Conservation (phyloP, 257 asterid genomes). For the Pogostemon cablin region DNA sequence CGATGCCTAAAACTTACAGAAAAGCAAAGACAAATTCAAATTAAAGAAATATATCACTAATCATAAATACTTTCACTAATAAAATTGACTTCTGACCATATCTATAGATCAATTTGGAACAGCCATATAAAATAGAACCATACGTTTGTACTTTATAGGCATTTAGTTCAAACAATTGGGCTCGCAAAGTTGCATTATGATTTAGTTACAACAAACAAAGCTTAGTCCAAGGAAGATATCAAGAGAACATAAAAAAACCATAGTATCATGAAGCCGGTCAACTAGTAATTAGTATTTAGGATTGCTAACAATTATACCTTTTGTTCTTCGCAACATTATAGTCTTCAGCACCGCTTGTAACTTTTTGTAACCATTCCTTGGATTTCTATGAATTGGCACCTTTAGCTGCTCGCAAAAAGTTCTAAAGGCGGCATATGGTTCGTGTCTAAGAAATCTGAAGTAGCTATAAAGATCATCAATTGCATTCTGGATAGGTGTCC, state of each 20-base stretch:
- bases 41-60: constrained; percentile 7
- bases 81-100: constrained; percentile 4
- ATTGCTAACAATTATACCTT: constrained; percentile 50
- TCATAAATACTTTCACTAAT: background rate
- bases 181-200: background rate
- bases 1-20: constrained; percentile 7
- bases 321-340: constrained; percentile 93
- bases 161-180: background rate
- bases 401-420: constrained; percentile 72
- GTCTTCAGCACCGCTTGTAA: constrained; percentile 94
- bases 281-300: constrained; percentile 19
- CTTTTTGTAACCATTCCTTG: constrained; percentile 76
- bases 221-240: background rate
- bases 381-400: constrained; percentile 81
- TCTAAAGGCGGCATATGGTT: constrained; percentile 79
- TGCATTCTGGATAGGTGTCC: constrained; percentile 98
- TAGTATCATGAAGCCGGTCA: constrained; percentile 5
- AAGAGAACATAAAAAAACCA: background rate
- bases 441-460: constrained; percentile 93
- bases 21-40: constrained; percentile 16
- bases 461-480: constrained; percentile 96
- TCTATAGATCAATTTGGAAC: background rate
- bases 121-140: constrained; percentile 15
- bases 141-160: background rate
- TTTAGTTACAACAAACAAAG: constrained; percentile 1